A percentile compares a stretch with the other conserved stretches of the same genome.
Conservation (phyloP, 495 filamentous ascomycete genomes). For the Hypoxylon subgilvum region DNA sequence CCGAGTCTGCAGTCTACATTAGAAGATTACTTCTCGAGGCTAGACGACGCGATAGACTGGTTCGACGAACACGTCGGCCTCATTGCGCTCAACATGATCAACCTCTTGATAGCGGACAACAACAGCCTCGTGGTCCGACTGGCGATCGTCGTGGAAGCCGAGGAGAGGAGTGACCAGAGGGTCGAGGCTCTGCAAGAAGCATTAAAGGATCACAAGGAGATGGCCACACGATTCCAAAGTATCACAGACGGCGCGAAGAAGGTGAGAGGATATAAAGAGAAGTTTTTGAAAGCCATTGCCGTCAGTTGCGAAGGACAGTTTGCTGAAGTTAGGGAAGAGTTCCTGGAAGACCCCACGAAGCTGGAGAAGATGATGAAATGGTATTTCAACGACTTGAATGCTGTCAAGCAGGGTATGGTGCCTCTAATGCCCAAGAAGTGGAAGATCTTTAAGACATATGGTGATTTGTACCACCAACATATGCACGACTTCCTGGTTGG, state of each 20-base stretch:
- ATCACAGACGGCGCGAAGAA: constrained; percentile 90
- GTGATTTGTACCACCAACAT: constrained; percentile 83
- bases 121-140: constrained; percentile 86
- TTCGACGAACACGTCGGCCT: constrained; percentile 94
- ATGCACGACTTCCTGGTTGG: constrained; percentile 92
- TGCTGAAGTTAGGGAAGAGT: constrained; percentile 71
- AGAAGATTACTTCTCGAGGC: constrained; percentile 82
- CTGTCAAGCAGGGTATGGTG: constrained; percentile 88
- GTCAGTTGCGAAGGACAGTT: constrained; percentile 75
- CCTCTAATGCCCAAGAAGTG: constrained; percentile 93
- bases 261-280: constrained; percentile 95
- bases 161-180: constrained; percentile 93
- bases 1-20: constrained; percentile 76
- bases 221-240: constrained; percentile 89
- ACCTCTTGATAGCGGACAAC: constrained; percentile 81
- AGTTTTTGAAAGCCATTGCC: constrained; percentile 82
- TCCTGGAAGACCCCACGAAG: constrained; percentile 79
- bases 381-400: constrained; percentile 97
- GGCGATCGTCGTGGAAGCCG: constrained; percentile 89
- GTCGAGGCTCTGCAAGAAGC: constrained; percentile 91
- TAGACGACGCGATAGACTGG: constrained; percentile 86
- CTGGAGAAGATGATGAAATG: constrained; percentile 86
- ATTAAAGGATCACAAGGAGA: constrained; percentile 90
- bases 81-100: constrained; percentile 88
- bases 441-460: constrained; percentile 92